Conservation (phyloP, 1,284 basidiomycete species). For the Paramarasmius palmivorus region DNA sequence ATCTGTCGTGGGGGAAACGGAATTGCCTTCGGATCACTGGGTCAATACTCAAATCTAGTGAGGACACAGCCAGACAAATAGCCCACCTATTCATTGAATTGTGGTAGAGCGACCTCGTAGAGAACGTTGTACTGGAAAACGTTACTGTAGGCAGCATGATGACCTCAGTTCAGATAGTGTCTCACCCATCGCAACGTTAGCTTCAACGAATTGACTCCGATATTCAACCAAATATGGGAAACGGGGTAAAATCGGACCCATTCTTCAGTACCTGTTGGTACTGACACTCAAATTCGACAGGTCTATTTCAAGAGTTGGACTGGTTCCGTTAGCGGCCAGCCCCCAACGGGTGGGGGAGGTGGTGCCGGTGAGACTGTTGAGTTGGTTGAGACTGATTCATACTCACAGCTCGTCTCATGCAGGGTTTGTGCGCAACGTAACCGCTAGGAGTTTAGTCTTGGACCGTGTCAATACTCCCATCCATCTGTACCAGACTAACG, state of each 20-base stretch:
- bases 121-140: slow-evolving; percentile 54
- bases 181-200: slow-evolving; percentile 24
- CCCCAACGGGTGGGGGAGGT: slow-evolving; percentile 66
- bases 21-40: slow-evolving; percentile 64
- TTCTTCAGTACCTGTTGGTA: slow-evolving; percentile 1
- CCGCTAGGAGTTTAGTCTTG: slow-evolving; percentile 44
- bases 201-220: slow-evolving; percentile 44
- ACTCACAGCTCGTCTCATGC: neutral
- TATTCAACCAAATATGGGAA: slow-evolving; percentile 56
- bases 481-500: slow-evolving; percentile 56
- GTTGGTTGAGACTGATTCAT: neutral
- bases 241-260: slow-evolving; percentile 38
- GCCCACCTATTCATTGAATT: neutral
- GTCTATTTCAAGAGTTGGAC: slow-evolving; percentile 70
- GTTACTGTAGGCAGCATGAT: slow-evolving; percentile 35
- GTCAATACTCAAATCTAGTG: slow-evolving; percentile 58
- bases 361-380: slow-evolving; percentile 40
- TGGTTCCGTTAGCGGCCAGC: slow-evolving; percentile 51
- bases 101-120: slow-evolving; percentile 52
- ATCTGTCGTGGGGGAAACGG: slow-evolving; percentile 66
- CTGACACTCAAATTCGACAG: slow-evolving; percentile 27
- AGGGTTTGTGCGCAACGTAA: slow-evolving; percentile 55
- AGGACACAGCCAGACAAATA: slow-evolving; percentile 14
- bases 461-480: slow-evolving; percentile 47
- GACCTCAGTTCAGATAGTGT: neutral